Evolutionary conservation across 495 filamentous ascomycete species (phyloP).

Genomic region (Annulohypoxylon stygium): DNA sequence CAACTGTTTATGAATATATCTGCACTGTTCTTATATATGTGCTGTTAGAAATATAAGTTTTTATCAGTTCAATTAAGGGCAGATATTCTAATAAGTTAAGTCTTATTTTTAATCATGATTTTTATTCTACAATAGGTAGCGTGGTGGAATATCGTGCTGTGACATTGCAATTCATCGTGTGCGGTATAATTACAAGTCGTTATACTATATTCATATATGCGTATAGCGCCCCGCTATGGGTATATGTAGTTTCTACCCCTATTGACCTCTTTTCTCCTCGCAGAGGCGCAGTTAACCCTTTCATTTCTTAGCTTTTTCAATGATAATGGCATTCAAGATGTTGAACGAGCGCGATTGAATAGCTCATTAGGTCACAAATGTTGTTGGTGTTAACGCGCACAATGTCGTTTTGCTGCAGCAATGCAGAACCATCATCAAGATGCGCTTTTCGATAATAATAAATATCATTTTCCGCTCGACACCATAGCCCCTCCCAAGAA

Average conservation of each 20-base stretch:
- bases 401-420: conserved; percentile 28
- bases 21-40: no score
- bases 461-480: conserved; percentile 32
- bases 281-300: background rate
- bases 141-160: no score
- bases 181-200: background rate
- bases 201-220: background rate
- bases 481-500: conserved; percentile 11
- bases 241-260: background rate
- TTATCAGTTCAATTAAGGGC: no score
- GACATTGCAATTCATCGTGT: no score
- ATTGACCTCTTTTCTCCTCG: background rate
- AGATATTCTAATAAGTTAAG: no score
- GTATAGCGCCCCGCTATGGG: background rate
- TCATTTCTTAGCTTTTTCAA: background rate
- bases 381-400: background rate
- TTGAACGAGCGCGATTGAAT: background rate
- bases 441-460: conserved; percentile 31
- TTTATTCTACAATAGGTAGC: no score
- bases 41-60: no score
- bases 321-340: background rate
- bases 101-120: no score
- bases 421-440: conserved; percentile 37
- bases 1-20: no score
- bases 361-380: background rate